Percentiles rank a stretch among this genome's conserved stretches.
Evolutionary conservation across 352 stramenopile species (phyloP).

Genomic region (Globisporangium viniferum): DNA sequence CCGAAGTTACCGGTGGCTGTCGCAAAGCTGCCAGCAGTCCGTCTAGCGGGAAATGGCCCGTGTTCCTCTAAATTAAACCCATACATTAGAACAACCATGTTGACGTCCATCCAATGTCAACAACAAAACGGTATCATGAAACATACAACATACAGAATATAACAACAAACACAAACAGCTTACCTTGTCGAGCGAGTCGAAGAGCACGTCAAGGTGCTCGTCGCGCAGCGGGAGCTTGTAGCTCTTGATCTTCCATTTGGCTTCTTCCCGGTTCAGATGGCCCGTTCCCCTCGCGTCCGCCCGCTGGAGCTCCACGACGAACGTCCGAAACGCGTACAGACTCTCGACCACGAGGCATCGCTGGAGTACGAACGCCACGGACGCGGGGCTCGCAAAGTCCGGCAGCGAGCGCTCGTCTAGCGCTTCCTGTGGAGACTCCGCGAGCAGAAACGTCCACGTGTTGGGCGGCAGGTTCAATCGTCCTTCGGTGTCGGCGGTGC

Average conservation of each 20-base stretch:
- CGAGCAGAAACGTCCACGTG: constrained; percentile 65
- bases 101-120: too few relatives aligned
- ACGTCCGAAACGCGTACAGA: constrained; percentile 57
- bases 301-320: constrained; percentile 39
- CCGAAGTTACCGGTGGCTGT: constrained; percentile 22
- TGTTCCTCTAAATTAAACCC: constrained; percentile 26
- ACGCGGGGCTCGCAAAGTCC: constrained; percentile 33
- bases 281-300: constrained; percentile 46
- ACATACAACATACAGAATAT: neutral
- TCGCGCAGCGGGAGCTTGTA: constrained; percentile 55
- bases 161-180: neutral
- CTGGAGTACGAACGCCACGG: constrained; percentile 50
- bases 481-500: constrained; percentile 70
- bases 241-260: constrained; percentile 58
- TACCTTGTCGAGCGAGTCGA: constrained; percentile 68
- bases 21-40: constrained; percentile 48
- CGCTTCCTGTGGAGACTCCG: constrained; percentile 32
- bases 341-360: constrained; percentile 51
- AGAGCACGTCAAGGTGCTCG: constrained; percentile 72
- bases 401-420: constrained; percentile 43
- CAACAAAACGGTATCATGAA: too few relatives aligned
- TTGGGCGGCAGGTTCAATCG: constrained; percentile 43
- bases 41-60: constrained; percentile 50
- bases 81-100: neutral
- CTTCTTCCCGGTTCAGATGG: constrained; percentile 61